Base-by-base conservation (phyloP, 495 filamentous ascomycete genomes). In the Penicillium waksmanii region DNA sequence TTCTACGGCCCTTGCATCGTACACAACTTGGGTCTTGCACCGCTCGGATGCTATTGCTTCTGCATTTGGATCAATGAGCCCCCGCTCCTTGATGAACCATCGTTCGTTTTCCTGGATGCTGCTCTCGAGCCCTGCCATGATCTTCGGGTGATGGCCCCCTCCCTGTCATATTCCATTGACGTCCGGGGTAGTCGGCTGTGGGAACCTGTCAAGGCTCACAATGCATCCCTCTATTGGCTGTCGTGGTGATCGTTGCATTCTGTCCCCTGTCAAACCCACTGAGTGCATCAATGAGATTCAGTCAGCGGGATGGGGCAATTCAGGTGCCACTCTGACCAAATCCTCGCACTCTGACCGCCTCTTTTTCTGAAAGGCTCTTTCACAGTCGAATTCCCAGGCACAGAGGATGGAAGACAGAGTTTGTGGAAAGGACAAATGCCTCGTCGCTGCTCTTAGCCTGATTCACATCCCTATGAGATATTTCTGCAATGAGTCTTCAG, bases 161-260 rank as follows among this genome's bases (percentile, higher is more conserved):
- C 36, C 42, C 15, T 44, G 42, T 44, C 42, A 44, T 17, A 44
- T 17, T 19, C 42, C 15, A 44, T 44, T 44, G 42, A 44, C n/a
- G 5, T 18, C 8, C 17, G 17, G 17, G 42, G 5, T 44, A 44
- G 2, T 44, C 42, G n/a, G 42, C 42, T 44, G n/a, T 19, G 42
- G 42, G 17, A n/a, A 17, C 17, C 15, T 17, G 42, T 17, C 42
- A 44, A 44, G 42, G 8, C 8, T 17, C 10, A 31, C 18, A n/a
- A 21, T 13, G 19, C 40, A 55, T 27, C 5, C 1, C 10, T 33
- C 21, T 8, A 17, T 34, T 51, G 9, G 43, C n/a, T 31, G 48
- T 21, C 36, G 7, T 15, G 36, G 36, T 18, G 17, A 44, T 44
- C 42, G 5, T 17, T n/a, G 13, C 4, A 44, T 18, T 44, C 6